A percentile compares a stretch with the other conserved stretches of the same genome.
Conservation (phyloP, 768 basidiomycete species). For the Boletus rufocinnamomeus region DNA sequence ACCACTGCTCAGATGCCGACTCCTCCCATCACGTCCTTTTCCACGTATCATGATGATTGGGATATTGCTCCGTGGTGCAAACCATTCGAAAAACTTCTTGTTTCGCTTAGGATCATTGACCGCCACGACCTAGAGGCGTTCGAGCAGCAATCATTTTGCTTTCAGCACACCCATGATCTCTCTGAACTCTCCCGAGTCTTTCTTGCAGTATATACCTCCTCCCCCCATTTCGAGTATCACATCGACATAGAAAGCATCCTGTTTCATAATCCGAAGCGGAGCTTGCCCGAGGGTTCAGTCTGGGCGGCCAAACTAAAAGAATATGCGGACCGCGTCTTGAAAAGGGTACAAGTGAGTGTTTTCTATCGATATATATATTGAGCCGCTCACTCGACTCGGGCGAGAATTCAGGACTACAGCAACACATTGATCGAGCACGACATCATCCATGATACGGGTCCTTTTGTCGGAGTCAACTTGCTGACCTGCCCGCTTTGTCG, state of each 20-base stretch:
- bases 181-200: background rate
- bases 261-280: no score
- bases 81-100: background rate
- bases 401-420: background rate
- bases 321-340: background rate
- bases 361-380: background rate
- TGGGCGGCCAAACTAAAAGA: background rate
- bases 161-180: conserved; percentile 1
- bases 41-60: background rate
- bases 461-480: background rate
- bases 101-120: background rate
- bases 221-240: background rate
- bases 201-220: background rate
- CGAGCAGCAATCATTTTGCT: background rate
- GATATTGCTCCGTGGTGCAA: background rate
- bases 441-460: background rate
- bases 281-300: no score
- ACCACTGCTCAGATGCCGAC: background rate
- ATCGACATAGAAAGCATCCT: background rate
- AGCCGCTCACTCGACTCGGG: background rate
- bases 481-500: conserved; percentile 9
- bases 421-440: background rate
- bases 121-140: background rate
- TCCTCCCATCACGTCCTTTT: background rate
- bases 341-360: conserved; percentile 2